These are phyloP conservation scores for Lactarius akahatsu DNA, from an alignment of 768 basidiomycete species.

Conservation along the genomic window DNA sequence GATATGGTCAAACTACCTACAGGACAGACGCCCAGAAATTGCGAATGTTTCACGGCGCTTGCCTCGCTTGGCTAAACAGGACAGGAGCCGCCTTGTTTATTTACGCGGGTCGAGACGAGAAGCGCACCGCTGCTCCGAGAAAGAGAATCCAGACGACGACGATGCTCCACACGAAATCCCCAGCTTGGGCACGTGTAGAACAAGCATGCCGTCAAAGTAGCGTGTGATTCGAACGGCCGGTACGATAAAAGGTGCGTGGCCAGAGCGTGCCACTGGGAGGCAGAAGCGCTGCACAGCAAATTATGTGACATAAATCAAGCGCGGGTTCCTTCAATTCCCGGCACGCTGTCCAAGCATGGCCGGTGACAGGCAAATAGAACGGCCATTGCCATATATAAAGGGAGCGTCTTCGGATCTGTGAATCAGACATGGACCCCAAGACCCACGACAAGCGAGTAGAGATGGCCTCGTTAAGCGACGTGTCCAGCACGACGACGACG, in stretches of 20 bases:
- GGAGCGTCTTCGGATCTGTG: background rate
- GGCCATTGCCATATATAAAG: slow-evolving; percentile 8
- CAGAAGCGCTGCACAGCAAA: slow-evolving; percentile 11
- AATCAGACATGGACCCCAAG: slow-evolving; percentile 9
- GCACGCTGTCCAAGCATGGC: slow-evolving; percentile 22
- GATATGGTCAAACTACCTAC: background rate
- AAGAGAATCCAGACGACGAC: background rate
- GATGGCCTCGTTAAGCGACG: slow-evolving; percentile 13
- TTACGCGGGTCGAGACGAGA: background rate
- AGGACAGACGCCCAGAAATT: background rate
- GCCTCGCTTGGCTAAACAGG: background rate
- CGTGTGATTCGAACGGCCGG: background rate
- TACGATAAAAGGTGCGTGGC: background rate
- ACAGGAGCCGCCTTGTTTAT: background rate
- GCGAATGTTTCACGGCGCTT: background rate
- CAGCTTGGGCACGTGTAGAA: background rate
- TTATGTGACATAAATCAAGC: slow-evolving; percentile 16
- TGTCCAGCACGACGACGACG: background rate
- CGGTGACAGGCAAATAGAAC: slow-evolving; percentile 11
- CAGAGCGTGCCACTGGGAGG: background rate
- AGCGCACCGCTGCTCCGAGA: background rate
- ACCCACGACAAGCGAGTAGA: slow-evolving; percentile 9
- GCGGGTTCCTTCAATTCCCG: background rate
- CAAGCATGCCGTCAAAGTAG: background rate
- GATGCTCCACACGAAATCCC: background rate